Conservation (phyloP, 768 basidiomycete species). For the Boletus pseudo-olivaceus region DNA sequence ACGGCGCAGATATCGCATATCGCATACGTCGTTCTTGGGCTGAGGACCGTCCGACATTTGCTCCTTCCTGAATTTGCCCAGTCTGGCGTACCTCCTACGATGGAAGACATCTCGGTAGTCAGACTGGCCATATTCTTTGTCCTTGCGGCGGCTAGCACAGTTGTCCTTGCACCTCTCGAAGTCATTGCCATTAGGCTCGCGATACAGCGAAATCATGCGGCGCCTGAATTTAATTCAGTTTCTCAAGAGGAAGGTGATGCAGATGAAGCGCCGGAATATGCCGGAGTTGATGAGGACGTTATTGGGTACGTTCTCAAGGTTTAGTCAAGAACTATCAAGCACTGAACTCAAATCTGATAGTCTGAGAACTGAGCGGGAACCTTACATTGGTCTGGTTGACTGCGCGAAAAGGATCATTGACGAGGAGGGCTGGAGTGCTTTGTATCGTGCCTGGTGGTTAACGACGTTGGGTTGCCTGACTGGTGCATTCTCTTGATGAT, state of each 20-base stretch:
- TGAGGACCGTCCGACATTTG: slow-evolving; percentile 44
- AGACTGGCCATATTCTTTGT: slow-evolving; percentile 55
- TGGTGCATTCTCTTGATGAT: slow-evolving; percentile 42
- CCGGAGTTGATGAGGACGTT: slow-evolving; percentile 75
- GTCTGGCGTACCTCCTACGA: slow-evolving; percentile 30
- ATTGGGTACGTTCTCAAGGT: slow-evolving; percentile 56
- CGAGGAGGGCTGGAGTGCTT: slow-evolving; percentile 70
- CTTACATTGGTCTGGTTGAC: slow-evolving; percentile 71
- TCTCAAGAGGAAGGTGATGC: slow-evolving; percentile 64
- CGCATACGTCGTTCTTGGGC: slow-evolving; percentile 41
- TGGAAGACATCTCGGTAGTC: slow-evolving; percentile 43
- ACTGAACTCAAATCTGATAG: slow-evolving; percentile 34
- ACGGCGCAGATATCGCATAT: slow-evolving; percentile 43
- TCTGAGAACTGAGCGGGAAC: slow-evolving; percentile 72
- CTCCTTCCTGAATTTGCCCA: slow-evolving; percentile 53
- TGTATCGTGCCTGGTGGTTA: slow-evolving; percentile 87
- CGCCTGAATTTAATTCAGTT: slow-evolving; percentile 69
- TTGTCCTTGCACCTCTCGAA: slow-evolving; percentile 69
- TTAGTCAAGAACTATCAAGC: neutral
- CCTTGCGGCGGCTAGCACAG: slow-evolving; percentile 53
- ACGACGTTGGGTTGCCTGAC: slow-evolving; percentile 61
- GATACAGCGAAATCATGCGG: slow-evolving; percentile 81
- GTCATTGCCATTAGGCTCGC: slow-evolving; percentile 76
- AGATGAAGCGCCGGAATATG: slow-evolving; percentile 58
- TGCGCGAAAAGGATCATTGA: slow-evolving; percentile 72